phyloP scores from a whole-genome alignment of 164 flowering plant genomes.

The Echeveria elegans region DNA sequence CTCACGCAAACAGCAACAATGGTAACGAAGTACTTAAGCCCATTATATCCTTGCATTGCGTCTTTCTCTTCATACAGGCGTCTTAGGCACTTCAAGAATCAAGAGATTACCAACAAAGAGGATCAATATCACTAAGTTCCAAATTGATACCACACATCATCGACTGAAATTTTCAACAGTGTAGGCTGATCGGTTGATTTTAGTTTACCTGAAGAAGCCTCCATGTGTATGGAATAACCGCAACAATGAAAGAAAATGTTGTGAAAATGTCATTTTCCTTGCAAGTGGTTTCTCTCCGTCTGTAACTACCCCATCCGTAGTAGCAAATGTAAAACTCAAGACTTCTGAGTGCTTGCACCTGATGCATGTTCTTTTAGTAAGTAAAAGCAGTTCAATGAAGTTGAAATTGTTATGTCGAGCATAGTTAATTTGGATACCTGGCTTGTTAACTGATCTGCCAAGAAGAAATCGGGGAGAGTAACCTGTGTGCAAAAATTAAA shows the following conservation, averaged over 20 bases:
- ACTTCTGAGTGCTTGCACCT: constrained; percentile 73
- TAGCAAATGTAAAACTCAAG: constrained; percentile 65
- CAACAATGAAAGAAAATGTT: constrained; percentile 28
- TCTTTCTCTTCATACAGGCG: constrained; percentile 39
- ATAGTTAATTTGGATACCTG: constrained; percentile 22
- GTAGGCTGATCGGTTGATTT: neutral
- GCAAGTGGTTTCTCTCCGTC: constrained; percentile 27
- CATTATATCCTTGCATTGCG: constrained; percentile 33
- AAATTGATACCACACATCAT: neutral
- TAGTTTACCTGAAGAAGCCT: constrained; percentile 37
- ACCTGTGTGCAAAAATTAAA: constrained; percentile 23
- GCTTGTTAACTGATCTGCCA: constrained; percentile 56
- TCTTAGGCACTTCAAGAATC: constrained; percentile 35
- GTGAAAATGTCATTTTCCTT: constrained; percentile 14
- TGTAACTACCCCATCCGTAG: constrained; percentile 57
- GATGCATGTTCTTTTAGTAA: constrained; percentile 7
- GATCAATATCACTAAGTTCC: constrained; percentile 11
- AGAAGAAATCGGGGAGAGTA: constrained; percentile 42
- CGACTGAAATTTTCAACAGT: neutral
- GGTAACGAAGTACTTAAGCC: constrained; percentile 36
- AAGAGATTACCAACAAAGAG: neutral
- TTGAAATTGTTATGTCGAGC: neutral
- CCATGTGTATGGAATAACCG: constrained; percentile 29
- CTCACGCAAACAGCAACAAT: constrained; percentile 33
- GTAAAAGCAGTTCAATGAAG: neutral